Conservation (phyloP, 345 rosid genomes). For the Trapa incisa region DNA sequence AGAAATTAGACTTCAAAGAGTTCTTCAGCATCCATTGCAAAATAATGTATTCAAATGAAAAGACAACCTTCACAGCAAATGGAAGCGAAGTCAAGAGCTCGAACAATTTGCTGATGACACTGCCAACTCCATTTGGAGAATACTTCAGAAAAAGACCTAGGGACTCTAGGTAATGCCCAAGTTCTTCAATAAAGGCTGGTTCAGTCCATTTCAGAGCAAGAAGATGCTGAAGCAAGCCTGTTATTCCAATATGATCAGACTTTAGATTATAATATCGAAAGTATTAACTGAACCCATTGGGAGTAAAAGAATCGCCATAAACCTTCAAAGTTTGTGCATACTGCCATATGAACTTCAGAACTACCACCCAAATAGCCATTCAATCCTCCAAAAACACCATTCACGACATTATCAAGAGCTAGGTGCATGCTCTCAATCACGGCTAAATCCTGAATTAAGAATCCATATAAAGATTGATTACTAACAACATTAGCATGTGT, state of each 20-base stretch:
- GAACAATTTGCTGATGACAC: conserved; percentile 77
- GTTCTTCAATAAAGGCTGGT: conserved; percentile 64
- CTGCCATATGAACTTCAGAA: conserved; percentile 48
- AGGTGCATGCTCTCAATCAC: conserved; percentile 70
- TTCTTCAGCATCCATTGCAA: not conserved
- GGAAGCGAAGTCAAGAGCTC: conserved; percentile 88
- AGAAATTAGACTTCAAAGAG: not conserved
- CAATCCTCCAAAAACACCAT: conserved; percentile 41
- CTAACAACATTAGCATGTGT: not conserved
- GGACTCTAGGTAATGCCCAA: conserved; percentile 67
- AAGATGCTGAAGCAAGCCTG: conserved; percentile 84
- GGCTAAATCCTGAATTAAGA: conserved; percentile 54
- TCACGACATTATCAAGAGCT: conserved; percentile 63
- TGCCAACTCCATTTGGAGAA: conserved; percentile 70
- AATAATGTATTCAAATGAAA: not conserved
- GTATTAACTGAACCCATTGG: not conserved
- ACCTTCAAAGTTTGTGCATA: conserved; percentile 74
- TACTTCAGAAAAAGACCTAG: conserved; percentile 76
- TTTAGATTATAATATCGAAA: conserved; percentile 7
- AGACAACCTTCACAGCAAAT: conserved; percentile 50
- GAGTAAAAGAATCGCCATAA: conserved; percentile 9
- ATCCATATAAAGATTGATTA: not conserved
- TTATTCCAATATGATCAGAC: conserved; percentile 13
- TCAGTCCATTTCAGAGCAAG: conserved; percentile 76
- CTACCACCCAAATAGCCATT: conserved; percentile 44